Base-by-base conservation (phyloP, 2,329 filamentous ascomycete species). In the Ilyonectria robusta region DNA sequence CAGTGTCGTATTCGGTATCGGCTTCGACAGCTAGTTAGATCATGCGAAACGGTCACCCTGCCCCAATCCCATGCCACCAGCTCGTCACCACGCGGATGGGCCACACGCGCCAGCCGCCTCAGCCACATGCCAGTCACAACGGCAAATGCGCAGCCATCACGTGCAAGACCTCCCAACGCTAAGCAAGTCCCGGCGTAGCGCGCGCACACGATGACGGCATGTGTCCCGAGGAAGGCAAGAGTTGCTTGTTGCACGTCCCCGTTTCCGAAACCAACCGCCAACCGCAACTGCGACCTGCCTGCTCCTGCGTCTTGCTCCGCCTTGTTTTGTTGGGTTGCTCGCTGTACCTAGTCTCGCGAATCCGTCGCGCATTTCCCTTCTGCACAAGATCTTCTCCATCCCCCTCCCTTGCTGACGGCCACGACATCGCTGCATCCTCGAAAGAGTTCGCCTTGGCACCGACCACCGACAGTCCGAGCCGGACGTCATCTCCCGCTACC, bases 201-300 rank as follows among this genome's bases (percentile, higher is more conserved):
- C 68, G 64, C 69, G 70, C 71, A 65, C 46, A 70, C 66, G 73
- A 76, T 75, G 74, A 75, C 74, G 75, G 71, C 70, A 73, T 72
- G 69, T 69, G 72, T 69, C 73, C 74, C 40, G 62, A 69, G 66
- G 67, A 73, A 71, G 70, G 65, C 59, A 72, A 69, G 68, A 70
- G 70, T 50, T 63, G 61, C 47, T 58, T 40, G 33, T 70, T 71
- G 68, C 64, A 69, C 66, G 62, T 72, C 65, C 70, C 57, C 62
- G 44, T 61, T 65, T 67, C 62, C 51, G 59, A 59, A 68, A 60
- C 55, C 48, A 65, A 60, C 56, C 56, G 48, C 44, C 62, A 59
- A 47, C 55, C 31, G 42, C 44, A 37, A 59, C 31, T 21, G 44
- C 54, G 26, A 53, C 54, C 46, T 48, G 33, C 51, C 51, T 51